Base-by-base conservation (phyloP, 2,329 filamentous ascomycete species). In the Aspergillus sp. region DNA sequence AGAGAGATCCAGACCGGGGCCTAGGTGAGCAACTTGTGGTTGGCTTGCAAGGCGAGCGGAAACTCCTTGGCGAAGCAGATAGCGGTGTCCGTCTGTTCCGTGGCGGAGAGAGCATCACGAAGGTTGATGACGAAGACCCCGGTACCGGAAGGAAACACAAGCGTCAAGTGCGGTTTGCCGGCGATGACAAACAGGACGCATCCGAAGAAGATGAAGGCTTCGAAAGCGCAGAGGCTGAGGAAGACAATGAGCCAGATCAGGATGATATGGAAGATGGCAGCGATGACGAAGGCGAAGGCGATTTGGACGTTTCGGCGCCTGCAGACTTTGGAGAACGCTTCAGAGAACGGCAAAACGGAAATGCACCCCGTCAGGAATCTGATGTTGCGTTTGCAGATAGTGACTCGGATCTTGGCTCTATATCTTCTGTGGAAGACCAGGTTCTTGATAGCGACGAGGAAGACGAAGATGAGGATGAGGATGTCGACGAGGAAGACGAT, bases 11-110 rank as follows among this genome's bases (percentile, higher is more conserved):
- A 31, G 90, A 96, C 66, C 86, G 91, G 46, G 95, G 95, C n/a
- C 83, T 98, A 54, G 95, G 95, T 41, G 95, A 99, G 73, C 92
- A 97, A 74, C 86, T 99, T 75, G 95, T 99, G 63, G 87, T 99
- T 41, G 89, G 88, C 23, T 80, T 99, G 4, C 95, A 99, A 70
- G 86, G 86, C 19, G 91, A 95, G 74, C 84, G 92, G 55, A 88
- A 84, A 64, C 77, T 97, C 11, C 84, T 98, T 0, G 95, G 93
- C 58, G 86, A 96, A 70, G 90, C 86, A 11, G 89, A 92, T 33
- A 84, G 89, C 48, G 92, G 92, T 40, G 86, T 99, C 9, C 88
- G 91, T 69, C 83, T 99, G 2, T 99, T 99, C 76, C 86, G 86
- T 53, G 89, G 88, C 35, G 91, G 92, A 24, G 82, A 88, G 55